Evolutionary conservation across 73 alveolate genomes (phyloP).

Genomic region (Diophrys sp.): DNA sequence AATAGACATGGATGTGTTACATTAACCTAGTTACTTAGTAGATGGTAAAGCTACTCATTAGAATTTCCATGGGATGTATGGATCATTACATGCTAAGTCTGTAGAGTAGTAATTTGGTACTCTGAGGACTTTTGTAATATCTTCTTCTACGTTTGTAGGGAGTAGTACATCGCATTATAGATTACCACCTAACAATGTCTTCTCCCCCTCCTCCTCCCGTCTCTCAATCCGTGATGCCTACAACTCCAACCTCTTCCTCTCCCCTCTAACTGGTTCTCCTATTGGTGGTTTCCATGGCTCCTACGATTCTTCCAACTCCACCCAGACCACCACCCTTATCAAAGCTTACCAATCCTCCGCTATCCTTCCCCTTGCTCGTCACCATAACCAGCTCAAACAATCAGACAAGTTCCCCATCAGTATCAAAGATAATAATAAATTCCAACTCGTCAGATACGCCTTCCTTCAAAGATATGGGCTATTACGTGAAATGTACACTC

Average conservation of each 20-base stretch:
- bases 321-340: slow-evolving; percentile 10
- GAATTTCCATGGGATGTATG: slow-evolving; percentile 75
- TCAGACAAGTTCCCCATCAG: neutral
- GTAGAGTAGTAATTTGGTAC: slow-evolving; percentile 12
- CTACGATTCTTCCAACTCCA: slow-evolving; percentile 40
- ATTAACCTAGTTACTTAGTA: slow-evolving; percentile 36
- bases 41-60: slow-evolving; percentile 70
- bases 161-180: slow-evolving; percentile 92
- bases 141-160: slow-evolving; percentile 93
- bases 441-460: neutral
- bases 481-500: slow-evolving; percentile 7
- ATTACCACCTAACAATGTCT: slow-evolving; percentile 95
- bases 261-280: slow-evolving; percentile 95
- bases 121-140: slow-evolving; percentile 80
- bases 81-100: slow-evolving; percentile 73
- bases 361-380: slow-evolving; percentile 88
- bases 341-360: slow-evolving; percentile 86
- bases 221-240: slow-evolving; percentile 65
- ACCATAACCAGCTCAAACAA: slow-evolving; percentile 72
- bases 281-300: slow-evolving; percentile 94
- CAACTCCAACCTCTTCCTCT: slow-evolving; percentile 85
- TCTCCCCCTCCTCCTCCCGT: slow-evolving; percentile 64
- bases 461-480: slow-evolving; percentile 10
- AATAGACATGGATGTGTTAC: slow-evolving; percentile 60
- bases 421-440: too few relatives aligned